A percentile compares a stretch with the other conserved stretches of the same genome.
These are phyloP conservation scores for Aspergillus carbonarius DNA, from an alignment of 2,329 filamentous ascomycete species.

Conservation along the genomic window DNA sequence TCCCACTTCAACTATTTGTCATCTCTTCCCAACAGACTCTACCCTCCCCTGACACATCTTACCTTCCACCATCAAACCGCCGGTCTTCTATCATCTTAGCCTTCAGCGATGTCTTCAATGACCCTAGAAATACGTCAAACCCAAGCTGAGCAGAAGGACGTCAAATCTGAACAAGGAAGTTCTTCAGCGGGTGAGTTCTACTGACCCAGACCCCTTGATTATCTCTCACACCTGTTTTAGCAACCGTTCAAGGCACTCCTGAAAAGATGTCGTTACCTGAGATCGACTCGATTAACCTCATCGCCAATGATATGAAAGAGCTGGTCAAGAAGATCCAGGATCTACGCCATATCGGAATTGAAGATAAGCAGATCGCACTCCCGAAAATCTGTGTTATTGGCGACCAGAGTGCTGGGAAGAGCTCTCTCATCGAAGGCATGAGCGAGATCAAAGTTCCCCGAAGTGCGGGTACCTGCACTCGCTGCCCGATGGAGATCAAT, in stretches of 20 bases:
- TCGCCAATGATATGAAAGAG: slow-evolving; percentile 36
- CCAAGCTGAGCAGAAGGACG: not conserved
- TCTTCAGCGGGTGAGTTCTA: not conserved
- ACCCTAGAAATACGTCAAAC: not conserved
- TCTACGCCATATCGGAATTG: slow-evolving; percentile 70
- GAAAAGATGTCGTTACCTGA: not conserved
- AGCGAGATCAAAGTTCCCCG: slow-evolving; percentile 69
- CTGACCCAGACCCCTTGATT: not conserved
- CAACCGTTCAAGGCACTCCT: not conserved
- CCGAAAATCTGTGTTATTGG: slow-evolving; percentile 82
- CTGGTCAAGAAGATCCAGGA: slow-evolving; percentile 50
- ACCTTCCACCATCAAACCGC: not conserved
- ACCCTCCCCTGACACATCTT: not conserved
- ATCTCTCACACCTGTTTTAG: slow-evolving; percentile 5
- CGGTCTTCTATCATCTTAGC: not conserved
- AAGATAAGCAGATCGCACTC: slow-evolving; percentile 64
- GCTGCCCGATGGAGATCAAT: slow-evolving; percentile 78
- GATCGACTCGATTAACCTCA: slow-evolving; percentile 25
- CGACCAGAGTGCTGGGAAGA: slow-evolving; percentile 83
- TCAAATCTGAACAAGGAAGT: not conserved
- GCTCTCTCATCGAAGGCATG: slow-evolving; percentile 63
- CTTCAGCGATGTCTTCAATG: not conserved
- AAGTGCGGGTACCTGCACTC: slow-evolving; percentile 71
- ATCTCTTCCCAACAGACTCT: not conserved
- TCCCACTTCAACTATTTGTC: not conserved